phyloP scores from a whole-genome alignment of 2,329 filamentous ascomycete genomes.

The Pseudogymnoascus sp. region DNA sequence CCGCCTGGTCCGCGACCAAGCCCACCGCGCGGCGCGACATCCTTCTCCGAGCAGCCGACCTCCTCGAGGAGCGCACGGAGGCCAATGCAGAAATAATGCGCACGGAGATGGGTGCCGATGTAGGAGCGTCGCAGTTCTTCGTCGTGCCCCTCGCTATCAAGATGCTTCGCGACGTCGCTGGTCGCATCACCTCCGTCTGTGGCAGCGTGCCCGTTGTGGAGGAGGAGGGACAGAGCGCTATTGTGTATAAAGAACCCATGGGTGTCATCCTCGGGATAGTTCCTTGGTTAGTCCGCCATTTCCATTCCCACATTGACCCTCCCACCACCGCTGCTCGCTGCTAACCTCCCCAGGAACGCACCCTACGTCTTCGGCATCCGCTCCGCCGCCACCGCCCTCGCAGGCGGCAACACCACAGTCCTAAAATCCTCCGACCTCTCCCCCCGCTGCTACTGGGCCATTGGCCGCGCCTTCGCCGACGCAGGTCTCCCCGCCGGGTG shows the following conservation, averaged over 20 bases:
- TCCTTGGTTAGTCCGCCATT: conserved; percentile 43
- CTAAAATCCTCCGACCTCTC: conserved; percentile 63
- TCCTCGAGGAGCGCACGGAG: conserved; percentile 42
- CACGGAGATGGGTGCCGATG: conserved; percentile 43
- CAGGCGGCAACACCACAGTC: conserved; percentile 65
- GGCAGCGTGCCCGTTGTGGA: conserved; percentile 9
- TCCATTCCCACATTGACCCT: not conserved
- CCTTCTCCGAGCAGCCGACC: conserved; percentile 46
- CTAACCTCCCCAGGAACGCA: conserved; percentile 33
- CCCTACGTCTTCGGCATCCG: conserved; percentile 37
- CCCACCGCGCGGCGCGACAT: conserved; percentile 45
- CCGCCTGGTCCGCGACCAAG: conserved; percentile 49
- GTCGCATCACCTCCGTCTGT: conserved; percentile 10
- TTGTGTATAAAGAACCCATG: conserved; percentile 40
- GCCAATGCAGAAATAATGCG: conserved; percentile 45
- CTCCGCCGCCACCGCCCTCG: conserved; percentile 45
- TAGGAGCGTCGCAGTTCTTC: conserved; percentile 28
- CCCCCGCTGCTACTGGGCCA: conserved; percentile 47
- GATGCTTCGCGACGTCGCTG: conserved; percentile 18
- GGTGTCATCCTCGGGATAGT: conserved; percentile 55
- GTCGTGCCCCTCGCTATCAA: conserved; percentile 31
- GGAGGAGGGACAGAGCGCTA: conserved; percentile 1
- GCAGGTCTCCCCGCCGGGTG: conserved; percentile 62
- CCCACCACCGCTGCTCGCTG: conserved; percentile 39
- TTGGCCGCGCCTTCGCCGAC: conserved; percentile 57